Conservation (phyloP, 441 rosid genomes). For the Populus trichocarpa region DNA sequence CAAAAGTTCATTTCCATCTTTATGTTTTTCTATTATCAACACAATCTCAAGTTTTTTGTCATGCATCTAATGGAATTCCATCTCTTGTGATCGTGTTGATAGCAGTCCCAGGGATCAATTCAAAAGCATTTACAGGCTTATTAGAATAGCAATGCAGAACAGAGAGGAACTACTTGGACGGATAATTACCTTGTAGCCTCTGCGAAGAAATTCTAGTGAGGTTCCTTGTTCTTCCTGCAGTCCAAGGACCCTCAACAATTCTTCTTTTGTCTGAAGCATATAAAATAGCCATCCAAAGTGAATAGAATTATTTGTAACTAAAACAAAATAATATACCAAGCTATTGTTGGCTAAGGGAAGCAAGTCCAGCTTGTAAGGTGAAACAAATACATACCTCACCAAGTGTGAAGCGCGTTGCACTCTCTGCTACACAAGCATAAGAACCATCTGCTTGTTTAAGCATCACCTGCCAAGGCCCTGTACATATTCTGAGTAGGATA, state of each 20-base stretch:
- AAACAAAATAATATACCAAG: neutral
- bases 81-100: neutral
- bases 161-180: conserved; percentile 7
- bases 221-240: conserved; percentile 92
- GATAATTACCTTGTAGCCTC: conserved; percentile 75
- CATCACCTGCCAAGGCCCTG: conserved; percentile 99
- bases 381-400: conserved; percentile 56
- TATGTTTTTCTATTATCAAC: too few relatives aligned
- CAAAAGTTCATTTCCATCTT: too few relatives aligned
- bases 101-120: neutral
- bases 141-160: neutral
- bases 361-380: neutral
- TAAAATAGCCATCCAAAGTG: conserved; percentile 18
- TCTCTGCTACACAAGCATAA: conserved; percentile 84
- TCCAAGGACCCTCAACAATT: conserved; percentile 81
- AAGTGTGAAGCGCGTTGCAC: conserved; percentile 77
- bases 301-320: neutral
- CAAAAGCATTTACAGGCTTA: neutral
- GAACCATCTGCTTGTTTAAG: conserved; percentile 90
- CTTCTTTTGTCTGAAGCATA: conserved; percentile 78
- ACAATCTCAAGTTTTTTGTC: neutral
- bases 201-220: conserved; percentile 81
- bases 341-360: neutral
- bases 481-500: conserved; percentile 15
- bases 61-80: neutral